Evolutionary conservation across 1,139 yeast genomes (phyloP).

Genomic region (Geotrichum fermentans): DNA sequence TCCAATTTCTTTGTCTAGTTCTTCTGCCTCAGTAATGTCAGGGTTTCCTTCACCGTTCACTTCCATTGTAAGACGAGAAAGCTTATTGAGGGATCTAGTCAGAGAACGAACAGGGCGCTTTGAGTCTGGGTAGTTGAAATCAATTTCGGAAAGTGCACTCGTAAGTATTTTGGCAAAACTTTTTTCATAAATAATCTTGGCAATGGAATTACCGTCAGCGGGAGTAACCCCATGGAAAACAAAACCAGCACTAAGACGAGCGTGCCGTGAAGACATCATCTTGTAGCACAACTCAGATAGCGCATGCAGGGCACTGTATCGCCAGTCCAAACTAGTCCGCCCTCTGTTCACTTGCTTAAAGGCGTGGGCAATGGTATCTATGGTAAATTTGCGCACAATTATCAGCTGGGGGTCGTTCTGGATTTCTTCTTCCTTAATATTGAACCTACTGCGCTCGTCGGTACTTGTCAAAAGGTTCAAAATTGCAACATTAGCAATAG

Average conservation of each 20-base stretch:
- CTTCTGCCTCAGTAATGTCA: slow-evolving; percentile 44
- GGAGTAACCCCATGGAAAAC: slow-evolving; percentile 38
- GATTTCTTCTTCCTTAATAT: slow-evolving; percentile 43
- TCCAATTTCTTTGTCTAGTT: slow-evolving; percentile 44
- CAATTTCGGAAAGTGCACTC: slow-evolving; percentile 55
- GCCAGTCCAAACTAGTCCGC: slow-evolving; percentile 36
- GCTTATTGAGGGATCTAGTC: slow-evolving; percentile 54
- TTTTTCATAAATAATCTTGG: slow-evolving; percentile 62
- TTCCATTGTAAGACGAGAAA: slow-evolving; percentile 47
- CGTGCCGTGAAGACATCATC: slow-evolving; percentile 27
- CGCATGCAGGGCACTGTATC: slow-evolving; percentile 53
- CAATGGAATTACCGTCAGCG: slow-evolving; percentile 57
- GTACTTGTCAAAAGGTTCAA: slow-evolving; percentile 50
- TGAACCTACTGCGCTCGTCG: slow-evolving; percentile 9
- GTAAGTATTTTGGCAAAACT: slow-evolving; percentile 58
- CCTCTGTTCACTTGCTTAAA: slow-evolving; percentile 47
- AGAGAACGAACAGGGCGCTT: slow-evolving; percentile 54
- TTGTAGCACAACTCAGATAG: slow-evolving; percentile 47
- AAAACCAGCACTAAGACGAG: slow-evolving; percentile 26
- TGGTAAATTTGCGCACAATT: slow-evolving; percentile 65
- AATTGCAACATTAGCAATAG: slow-evolving; percentile 45
- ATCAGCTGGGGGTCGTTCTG: slow-evolving; percentile 63
- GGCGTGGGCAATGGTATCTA: slow-evolving; percentile 63
- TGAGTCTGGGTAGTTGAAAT: slow-evolving; percentile 65
- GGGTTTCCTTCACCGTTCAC: slow-evolving; percentile 44